Base-by-base conservation (phyloP, 371 early-diverging fungal genomes). In the Zopfochytrium polystomum region DNA sequence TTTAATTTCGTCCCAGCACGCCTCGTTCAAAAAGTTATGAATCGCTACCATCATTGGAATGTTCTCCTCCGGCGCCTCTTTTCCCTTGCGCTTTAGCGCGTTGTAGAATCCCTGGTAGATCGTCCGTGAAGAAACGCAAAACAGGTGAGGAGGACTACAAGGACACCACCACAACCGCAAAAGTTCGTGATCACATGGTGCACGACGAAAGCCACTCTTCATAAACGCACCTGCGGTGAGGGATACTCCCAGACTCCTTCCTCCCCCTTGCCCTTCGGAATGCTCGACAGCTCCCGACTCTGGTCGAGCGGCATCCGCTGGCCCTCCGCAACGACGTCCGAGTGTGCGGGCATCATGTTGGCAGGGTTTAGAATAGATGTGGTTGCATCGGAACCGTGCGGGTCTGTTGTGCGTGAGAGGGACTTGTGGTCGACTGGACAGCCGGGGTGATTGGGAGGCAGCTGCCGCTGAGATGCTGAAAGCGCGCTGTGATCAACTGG, bases 91-190 rank as follows among this genome's bases (percentile, higher is more conserved):
- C 54, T 87, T 86, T 50, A 98, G 78, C 0, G 98, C 96, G 68
- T 93, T 93, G 76, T 91, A 96, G 72, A 98, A 98, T 72, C 91
- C 91, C 73, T 95, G 93, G n/a, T n/a, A n/a, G n/a, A n/a, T n/a
- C n/a, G n/a, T n/a, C n/a, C n/a, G n/a, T n/a, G n/a, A n/a, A n/a
- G n/a, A n/a, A n/a, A n/a, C 6, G 59, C 20, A 2, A 20, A 4
- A 31, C 2, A 23, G 13, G 11, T n/a, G 52, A 31, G 9, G 3
- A 23, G 26, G 9, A 31, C 23, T n/a, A n/a, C 47, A n/a, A 47
- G 9, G 47, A 5, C 18, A 7, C 25, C 18, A 25, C 18, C 5
- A 11, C 13, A 27, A 7, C 43, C 22, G 7, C 4, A 6, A 11
- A 55, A 5, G 7, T n/a, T 26, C 30, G 30, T 25, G 0, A 18